Evolutionary conservation across 345 rosid species (phyloP).

Genomic region (Aegle marmelos): DNA sequence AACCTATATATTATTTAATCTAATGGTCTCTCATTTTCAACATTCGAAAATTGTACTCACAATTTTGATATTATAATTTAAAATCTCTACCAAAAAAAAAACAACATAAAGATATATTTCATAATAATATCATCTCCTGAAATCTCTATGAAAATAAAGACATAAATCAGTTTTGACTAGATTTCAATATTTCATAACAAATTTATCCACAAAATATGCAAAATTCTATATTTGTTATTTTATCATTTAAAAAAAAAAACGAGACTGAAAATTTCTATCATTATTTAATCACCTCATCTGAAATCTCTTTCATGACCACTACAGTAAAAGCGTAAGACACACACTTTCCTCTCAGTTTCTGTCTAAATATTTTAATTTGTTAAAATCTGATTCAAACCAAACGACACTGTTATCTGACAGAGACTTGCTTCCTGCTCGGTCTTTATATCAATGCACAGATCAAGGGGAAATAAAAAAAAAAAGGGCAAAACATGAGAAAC

Average conservation of each 20-base stretch:
- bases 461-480: background rate
- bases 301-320: background rate
- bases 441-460: slow-evolving; percentile 3
- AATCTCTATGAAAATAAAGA: background rate
- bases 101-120: too few species aligned
- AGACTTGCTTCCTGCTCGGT: slow-evolving; percentile 21
- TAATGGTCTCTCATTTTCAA: too few species aligned
- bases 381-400: background rate
- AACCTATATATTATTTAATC: too few species aligned
- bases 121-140: background rate
- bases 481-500: too few species aligned
- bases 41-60: background rate
- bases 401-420: slow-evolving; percentile 13
- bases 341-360: background rate
- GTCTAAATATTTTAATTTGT: too few species aligned
- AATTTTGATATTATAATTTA: too few species aligned
- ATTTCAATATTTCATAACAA: too few species aligned
- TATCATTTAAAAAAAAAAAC: too few species aligned
- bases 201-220: background rate
- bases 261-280: too few species aligned
- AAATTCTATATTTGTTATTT: background rate
- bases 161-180: background rate
- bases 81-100: too few species aligned
- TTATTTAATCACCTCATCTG: too few species aligned
- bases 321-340: background rate